Evolutionary conservation across 2,329 filamentous ascomycete species (phyloP), one percentile per base, ranked within the genome.

Genomic region (Tolypocladium nubicola): DNA sequence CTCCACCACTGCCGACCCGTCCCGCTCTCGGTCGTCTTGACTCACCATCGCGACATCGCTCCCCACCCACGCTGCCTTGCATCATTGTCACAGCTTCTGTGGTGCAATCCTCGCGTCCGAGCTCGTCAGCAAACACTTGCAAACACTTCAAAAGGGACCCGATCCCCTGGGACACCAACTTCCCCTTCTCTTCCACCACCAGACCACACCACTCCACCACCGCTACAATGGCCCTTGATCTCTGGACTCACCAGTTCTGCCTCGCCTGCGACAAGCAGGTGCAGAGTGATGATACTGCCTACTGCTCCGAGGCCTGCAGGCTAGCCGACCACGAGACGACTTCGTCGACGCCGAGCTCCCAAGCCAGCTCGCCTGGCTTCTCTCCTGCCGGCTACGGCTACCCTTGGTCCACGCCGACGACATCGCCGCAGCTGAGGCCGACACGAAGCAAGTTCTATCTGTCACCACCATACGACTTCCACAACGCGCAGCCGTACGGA

Each of bases 221-320:
- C 56, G 33, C 60, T 69, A 75, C 69, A 63, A 83, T 82, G 78
- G 77, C 79, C 70, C 75, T 76, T 69, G 80, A 83, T 64, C 73
- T 78, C 68, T 96, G 92, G 90, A 89, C 89, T 66, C 89, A 88
- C 73, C 87, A 95, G 74, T 96, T 90, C 82, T 97, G 92, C 80
- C 85, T 97, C 66, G 86, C 88, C 77, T 97, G 92, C 79, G 92
- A 97, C 76, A 87, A 88, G 76, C 73, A 75, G 66, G 72, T 74
- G 54, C 89, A 95, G 75, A 91, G 88, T 60, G 83, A 89, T 62
- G 85, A 85, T 57, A 86, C 86, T 61, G 85, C 89, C 63, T 96
- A 96, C 80, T 97, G 92, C 81, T 96, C 90, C 52, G 91, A 97
- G 75, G 84, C 89, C 37, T 97, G 92, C 81, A 84, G 90, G 63